Evolutionary conservation across 495 filamentous ascomycete species (phyloP).

Genomic region (Trichocladium uniseriatum): DNA sequence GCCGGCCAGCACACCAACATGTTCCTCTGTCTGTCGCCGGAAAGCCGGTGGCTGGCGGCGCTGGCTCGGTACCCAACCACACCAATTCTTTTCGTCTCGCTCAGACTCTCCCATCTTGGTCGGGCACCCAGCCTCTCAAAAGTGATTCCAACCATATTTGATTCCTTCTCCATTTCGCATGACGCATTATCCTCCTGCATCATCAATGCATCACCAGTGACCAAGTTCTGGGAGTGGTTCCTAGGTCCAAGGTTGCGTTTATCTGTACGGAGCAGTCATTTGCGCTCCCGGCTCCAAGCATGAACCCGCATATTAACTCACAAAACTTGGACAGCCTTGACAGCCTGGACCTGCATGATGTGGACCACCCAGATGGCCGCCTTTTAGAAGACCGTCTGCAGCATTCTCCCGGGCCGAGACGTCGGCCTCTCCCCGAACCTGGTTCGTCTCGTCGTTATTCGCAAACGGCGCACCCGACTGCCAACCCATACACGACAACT

Average conservation of each 20-base stretch:
- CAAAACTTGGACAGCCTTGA: conserved; percentile 17
- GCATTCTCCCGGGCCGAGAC: conserved; percentile 11
- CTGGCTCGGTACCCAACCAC: neutral
- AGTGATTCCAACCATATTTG: conserved; percentile 12
- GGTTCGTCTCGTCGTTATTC: conserved; percentile 9
- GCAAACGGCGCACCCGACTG: conserved; percentile 6
- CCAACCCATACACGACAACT: conserved; percentile 22
- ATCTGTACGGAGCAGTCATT: neutral
- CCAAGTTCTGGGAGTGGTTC: conserved; percentile 11
- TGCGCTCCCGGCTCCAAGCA: conserved; percentile 1
- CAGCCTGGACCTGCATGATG: conserved; percentile 20
- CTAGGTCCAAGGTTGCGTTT: conserved; percentile 5
- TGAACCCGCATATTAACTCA: conserved; percentile 21
- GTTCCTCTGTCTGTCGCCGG: too few species aligned
- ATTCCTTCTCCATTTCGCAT: conserved; percentile 11
- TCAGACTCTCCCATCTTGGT: neutral
- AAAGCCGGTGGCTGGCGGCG: conserved; percentile 11
- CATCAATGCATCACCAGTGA: conserved; percentile 7
- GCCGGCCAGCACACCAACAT: too few species aligned
- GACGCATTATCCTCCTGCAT: conserved; percentile 13
- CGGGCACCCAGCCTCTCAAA: conserved; percentile 13
- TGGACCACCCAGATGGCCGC: neutral
- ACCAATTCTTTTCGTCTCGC: neutral
- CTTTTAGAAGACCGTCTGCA: conserved; percentile 8
- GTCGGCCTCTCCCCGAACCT: too few species aligned